Evolutionary conservation across 805 yeast species (phyloP), one percentile per base, ranked within the genome.

Genomic region (Metschnikowia arizonensis): DNA sequence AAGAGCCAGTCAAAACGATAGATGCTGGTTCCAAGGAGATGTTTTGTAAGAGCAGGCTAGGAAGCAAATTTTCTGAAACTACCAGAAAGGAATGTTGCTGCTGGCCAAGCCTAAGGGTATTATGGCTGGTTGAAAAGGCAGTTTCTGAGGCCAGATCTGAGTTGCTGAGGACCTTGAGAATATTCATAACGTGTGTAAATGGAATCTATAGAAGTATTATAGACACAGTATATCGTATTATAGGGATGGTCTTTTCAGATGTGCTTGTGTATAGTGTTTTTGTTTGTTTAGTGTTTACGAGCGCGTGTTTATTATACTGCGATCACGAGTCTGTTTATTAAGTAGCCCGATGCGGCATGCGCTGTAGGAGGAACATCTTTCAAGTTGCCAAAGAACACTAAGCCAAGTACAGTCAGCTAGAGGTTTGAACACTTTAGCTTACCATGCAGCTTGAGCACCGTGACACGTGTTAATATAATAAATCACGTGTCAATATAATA

Each of bases 41-140:
- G 4, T 14, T 19, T 10, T 39, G 41, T 3, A 37, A 44, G 17
- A 44, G 21, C 26, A 48, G 49, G 10, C 50, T 53, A n/a, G 46
- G 45, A 36, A 45, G 54, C 42, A 29, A 29, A 28, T 31, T 31
- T 6, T 38, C 44, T 24, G 39, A 48, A 40, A 46, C 49, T 37
- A 39, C 36, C 15, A 50, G 45, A 34, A 32, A 40, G 35, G 40
- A 30, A 18, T 33, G 45, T 42, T 33, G 48, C 32, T 32, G 28
- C 12, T 46, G 48, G 14, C 45, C 32, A 9, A 40, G 19, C 2
- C n/a, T 32, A 3, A 52, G 37, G 8, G 41, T 29, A 4, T 29
- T 21, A n/a, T 24, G 40, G 7, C n/a, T 25, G n/a, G 36, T 39
- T 7, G 47, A 44, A 25, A 36, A 36, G 17, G 24, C 38, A 5